Evolutionary conservation across 371 early-diverging fungal genomes (phyloP).

Genomic region (Actinomortierella ambigua): DNA sequence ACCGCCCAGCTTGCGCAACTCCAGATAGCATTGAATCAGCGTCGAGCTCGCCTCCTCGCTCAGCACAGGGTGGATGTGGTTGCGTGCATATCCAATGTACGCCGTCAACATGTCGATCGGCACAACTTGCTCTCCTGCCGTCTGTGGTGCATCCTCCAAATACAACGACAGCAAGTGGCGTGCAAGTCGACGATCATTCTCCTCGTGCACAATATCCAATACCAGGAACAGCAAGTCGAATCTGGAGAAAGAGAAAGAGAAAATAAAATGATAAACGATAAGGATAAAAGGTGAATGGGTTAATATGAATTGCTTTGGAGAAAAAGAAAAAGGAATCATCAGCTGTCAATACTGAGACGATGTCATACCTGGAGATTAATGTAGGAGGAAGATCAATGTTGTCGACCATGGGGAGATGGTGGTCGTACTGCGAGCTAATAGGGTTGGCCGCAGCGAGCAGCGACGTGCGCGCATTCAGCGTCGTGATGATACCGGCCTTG

Average conservation of each 20-base stretch:
- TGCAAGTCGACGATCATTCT: conserved; percentile 87
- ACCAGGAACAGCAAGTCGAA: conserved; percentile 98
- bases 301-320: neutral
- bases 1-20: conserved; percentile 86
- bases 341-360: neutral
- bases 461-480: conserved; percentile 98
- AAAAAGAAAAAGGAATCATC: conserved; percentile 4
- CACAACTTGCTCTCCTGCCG: conserved; percentile 65
- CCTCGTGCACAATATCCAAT: conserved; percentile 89
- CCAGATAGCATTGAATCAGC: conserved; percentile 87
- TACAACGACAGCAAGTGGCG: conserved; percentile 89
- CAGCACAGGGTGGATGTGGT: conserved; percentile 81
- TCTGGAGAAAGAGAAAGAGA: conserved; percentile 49
- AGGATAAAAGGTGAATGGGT: neutral
- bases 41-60: conserved; percentile 80
- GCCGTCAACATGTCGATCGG: conserved; percentile 82
- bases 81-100: conserved; percentile 92
- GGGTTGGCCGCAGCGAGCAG: conserved; percentile 99
- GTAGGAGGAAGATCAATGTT: conserved; percentile 98
- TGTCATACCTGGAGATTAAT: conserved; percentile 81
- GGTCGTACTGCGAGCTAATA: conserved; percentile 94
- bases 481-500: conserved; percentile 99
- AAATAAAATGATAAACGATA: conserved; percentile 7
- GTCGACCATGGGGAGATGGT: conserved; percentile 84
- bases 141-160: conserved; percentile 66